Evolutionary conservation across 176 grass and related monocot genomes (phyloP), one percentile per base, ranked within the genome.

Genomic region (Oropetium thomaeum): DNA sequence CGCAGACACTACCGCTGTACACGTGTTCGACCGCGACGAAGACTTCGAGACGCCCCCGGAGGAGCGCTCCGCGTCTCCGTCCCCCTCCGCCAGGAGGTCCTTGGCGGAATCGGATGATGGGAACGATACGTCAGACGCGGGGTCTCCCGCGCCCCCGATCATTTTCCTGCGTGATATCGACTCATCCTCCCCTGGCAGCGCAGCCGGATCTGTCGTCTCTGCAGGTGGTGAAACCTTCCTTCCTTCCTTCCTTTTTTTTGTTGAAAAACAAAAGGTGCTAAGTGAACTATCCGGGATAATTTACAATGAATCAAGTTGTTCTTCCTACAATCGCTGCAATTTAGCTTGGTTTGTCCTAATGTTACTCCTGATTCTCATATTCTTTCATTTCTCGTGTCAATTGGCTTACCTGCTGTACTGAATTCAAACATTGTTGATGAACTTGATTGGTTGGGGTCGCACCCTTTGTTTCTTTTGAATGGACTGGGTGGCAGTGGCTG

Each of bases 11-110:
- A 99, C 96, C 41, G 89, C 89, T 43, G 84, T 99, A 49, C 96
- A 92, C 76, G 87, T 99, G 75, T 99, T 95, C 87, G 84, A 84
- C 44, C 86, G 96, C 64, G 96, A 99, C 82, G 91, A 98, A 73
- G 91, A 93, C 49, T 76, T 78, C 69, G 82, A 88, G 52, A 89
- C 91, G 8, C 78, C 90, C 15, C 88, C 85, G 47, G 89, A 93
- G 71, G 78, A 77, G 47, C 70, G 44, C 23, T 52, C 25, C 19
- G 17, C 51, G 20, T 40, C 79, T 43, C 67, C 49, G 1, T 78
- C 86, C 20, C 69, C 80, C 0, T 67, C 52, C 2, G 61, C 82
- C 0, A 65, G 83, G 33, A 43, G 69, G 28, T 68, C 80, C 13
- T 63, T 58, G 33, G 65, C 27, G 45, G 68, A 25, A 37, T 15